Percentiles rank a stretch among this genome's conserved stretches.
These are phyloP conservation scores for Fennellomyces sp. DNA, from an alignment of 371 early-diverging fungal genomes.

Conservation along the genomic window DNA sequence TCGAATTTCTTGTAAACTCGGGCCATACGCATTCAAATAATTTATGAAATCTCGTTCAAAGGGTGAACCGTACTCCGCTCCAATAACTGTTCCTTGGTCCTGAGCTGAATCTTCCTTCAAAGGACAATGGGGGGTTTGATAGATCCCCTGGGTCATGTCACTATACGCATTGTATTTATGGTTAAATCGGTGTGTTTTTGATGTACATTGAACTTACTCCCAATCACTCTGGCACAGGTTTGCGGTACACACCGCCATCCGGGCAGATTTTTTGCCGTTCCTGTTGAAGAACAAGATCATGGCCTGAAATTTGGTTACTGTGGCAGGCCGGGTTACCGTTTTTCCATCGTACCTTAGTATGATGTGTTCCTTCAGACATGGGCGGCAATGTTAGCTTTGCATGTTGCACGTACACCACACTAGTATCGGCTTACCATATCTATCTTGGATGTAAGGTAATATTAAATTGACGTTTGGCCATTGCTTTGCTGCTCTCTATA, in stretches of 20 bases:
- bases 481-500: conserved; percentile 10
- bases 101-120: conserved; percentile 25
- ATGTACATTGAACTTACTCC: conserved; percentile 39
- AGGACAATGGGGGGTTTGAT: conserved; percentile 39
- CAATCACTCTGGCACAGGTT: conserved; percentile 65
- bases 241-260: conserved; percentile 65
- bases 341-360: conserved; percentile 50
- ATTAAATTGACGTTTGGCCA: conserved; percentile 18
- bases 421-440: conserved; percentile 10
- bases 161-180: conserved; percentile 13
- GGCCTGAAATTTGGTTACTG: conserved; percentile 18
- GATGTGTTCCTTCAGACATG: conserved; percentile 56
- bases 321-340: not conserved
- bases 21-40: conserved; percentile 50
- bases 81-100: conserved; percentile 11
- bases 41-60: conserved; percentile 60
- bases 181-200: not conserved
- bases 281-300: conserved; percentile 60
- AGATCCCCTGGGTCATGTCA: conserved; percentile 60
- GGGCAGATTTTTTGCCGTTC: conserved; percentile 25
- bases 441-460: conserved; percentile 10
- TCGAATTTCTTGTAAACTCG: conserved; percentile 19
- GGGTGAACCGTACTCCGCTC: conserved; percentile 27
- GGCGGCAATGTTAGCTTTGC: not conserved
- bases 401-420: not conserved